phyloP scores from a whole-genome alignment of 2,329 filamentous ascomycete species.

The Ophiocordyceps unilateralis region DNA sequence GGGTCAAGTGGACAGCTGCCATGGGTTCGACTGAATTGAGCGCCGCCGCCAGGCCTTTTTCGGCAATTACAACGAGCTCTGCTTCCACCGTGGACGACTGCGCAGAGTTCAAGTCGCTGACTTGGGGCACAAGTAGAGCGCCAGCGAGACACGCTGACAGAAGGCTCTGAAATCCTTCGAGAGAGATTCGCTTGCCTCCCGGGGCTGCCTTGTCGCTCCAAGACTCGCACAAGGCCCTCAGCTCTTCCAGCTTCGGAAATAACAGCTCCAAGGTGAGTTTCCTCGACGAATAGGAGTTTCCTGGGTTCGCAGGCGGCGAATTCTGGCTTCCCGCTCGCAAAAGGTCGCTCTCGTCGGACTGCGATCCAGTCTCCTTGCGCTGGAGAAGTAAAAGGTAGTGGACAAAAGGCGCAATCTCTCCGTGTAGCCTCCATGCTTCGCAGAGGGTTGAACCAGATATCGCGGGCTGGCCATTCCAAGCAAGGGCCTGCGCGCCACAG shows the following conservation, averaged over 20 bases:
- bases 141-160: conserved; percentile 29
- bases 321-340: conserved; percentile 2
- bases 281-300: conserved; percentile 22
- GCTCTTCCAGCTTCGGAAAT: conserved; percentile 32
- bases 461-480: conserved; percentile 13
- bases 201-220: conserved; percentile 29
- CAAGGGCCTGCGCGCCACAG: conserved; percentile 32
- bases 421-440: conserved; percentile 28
- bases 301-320: conserved; percentile 12
- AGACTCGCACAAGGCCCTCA: conserved; percentile 26
- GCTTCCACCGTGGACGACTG: conserved; percentile 31
- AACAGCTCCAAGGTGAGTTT: conserved; percentile 37
- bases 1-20: conserved; percentile 26
- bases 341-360: neutral
- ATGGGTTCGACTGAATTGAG: conserved; percentile 26
- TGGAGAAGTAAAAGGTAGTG: conserved; percentile 39
- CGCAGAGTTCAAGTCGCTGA: conserved; percentile 27
- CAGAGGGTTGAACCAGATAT: conserved; percentile 29
- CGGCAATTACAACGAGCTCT: conserved; percentile 21
- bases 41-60: conserved; percentile 22
- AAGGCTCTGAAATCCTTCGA: conserved; percentile 34
- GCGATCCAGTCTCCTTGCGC: conserved; percentile 3
- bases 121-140: conserved; percentile 27
- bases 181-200: conserved; percentile 29
- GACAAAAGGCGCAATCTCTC: conserved; percentile 25